Base-by-base conservation (phyloP, 805 yeast species). In the Zygosaccharomyces bailii region DNA sequence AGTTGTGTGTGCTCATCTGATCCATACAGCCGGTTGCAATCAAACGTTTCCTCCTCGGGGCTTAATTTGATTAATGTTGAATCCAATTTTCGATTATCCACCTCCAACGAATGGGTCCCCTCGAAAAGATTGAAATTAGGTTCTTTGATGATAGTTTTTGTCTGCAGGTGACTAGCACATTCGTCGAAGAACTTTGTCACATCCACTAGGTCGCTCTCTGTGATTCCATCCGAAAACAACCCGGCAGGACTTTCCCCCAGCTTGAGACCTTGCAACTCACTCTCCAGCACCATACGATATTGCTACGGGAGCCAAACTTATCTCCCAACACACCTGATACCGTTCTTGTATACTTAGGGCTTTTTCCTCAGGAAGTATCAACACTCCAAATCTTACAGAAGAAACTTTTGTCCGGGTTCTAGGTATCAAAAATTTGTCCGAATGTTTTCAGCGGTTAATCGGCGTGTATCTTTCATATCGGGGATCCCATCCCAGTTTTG, bases 31-130 rank as follows among this genome's bases (percentile, higher is more conserved):
- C 20, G 37, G 1, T 68, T 56, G 16, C 78, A 63, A 52, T 77
- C 78, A 54, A 78, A 82, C 0, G 56, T 46, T 4, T 70, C 47
- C 27, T 81, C 86, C 2, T 66, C 74, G 1, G 55, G 51, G 0
- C 70, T 51, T 45, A 79, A 61, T 21, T 64, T 56, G n/a, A 86
- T 72, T 43, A 85, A 55, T 1, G 91, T 88, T 0, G 96, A 80
- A 60, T 91, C 99, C 54, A 91, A 71, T 50, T 76, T 78, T 8
- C 72, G 69, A 59, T 87, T 87, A 45, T 80, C 72, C 10, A 83
- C 74, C 61, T 90, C 98, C 48, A 88, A 68, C 0, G 98, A 96
- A 52, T 90, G 82, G 1, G 96, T 86, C 0, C 96, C 95, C 54
- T 87, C 88, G 49, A 84, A 70, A 36, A 91, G 71, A 43, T 80